Evolutionary conservation across 106 monocot species (phyloP), one percentile per base, ranked within the genome.

Genomic region (Acorus gramineus): DNA sequence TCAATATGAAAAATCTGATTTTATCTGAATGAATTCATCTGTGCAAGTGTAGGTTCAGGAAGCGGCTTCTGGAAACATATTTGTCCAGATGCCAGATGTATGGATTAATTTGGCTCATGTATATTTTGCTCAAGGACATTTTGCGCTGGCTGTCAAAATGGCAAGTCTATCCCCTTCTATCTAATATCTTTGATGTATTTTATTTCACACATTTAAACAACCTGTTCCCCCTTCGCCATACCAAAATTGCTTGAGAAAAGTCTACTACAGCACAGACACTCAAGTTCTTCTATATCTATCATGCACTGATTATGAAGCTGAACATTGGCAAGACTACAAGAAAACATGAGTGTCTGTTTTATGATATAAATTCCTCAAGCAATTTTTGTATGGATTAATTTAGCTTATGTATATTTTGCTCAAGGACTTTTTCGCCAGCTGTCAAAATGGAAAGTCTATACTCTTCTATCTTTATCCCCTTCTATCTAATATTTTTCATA

Each of bases 61-160:
- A 78, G 98, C 98, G 60, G 85, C 98, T 67, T 88, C 98, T 60
- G 92, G 98, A 67, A 89, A 79, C 55, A 76, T 88, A 13, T 88
- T 91, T 64, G 98, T 92, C 70, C 98, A 98, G 69, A 98, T 98
- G 92, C 92, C 98, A 59, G 98, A 98, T 71, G 98, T 98, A 8
- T 92, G 92, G 88, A 71, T 98, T 61, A 98, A 98, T 84, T 60
- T 98, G 66, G 98, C 92, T 69, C 91, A 98, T 69, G 83, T 92
- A n/a, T 92, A 98, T 69, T 98, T 98, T 78, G 91, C 98, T 69
- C 98, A 92, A 75, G 98, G 92, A 53, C 87, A 92, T 79, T 98
- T 92, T 83, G 69, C 88, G 46, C 72, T 84, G 71, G 98, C 98
- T 64, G 78, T 83, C 14, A 98, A 98, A 79, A 98, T 98, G 98